phyloP scores from a whole-genome alignment of 257 asterid species.

The Sherardia arvensis region DNA sequence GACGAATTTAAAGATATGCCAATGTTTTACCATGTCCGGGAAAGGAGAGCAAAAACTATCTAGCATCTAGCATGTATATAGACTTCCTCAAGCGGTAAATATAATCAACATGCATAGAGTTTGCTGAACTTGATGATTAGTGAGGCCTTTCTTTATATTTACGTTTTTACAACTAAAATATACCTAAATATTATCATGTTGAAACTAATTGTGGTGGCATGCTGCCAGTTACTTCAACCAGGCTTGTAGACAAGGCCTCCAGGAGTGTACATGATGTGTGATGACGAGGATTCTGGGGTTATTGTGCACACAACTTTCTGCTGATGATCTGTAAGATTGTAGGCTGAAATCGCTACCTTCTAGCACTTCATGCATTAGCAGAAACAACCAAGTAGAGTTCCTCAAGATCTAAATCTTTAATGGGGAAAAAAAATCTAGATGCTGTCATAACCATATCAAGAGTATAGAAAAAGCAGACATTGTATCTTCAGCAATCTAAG shows the following conservation, averaged over 20 bases:
- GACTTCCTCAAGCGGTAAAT: too few species aligned
- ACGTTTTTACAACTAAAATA: too few species aligned
- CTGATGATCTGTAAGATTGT: conserved; percentile 76
- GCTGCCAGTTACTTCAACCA: conserved; percentile 95
- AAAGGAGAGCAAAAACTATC: too few species aligned
- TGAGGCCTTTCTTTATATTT: too few species aligned
- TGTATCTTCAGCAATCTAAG: background rate
- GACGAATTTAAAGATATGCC: too few species aligned
- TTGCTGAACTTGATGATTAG: too few species aligned
- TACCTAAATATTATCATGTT: too few species aligned
- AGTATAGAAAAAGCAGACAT: background rate
- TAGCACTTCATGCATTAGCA: conserved; percentile 57
- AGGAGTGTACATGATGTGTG: conserved; percentile 63
- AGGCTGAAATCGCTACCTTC: conserved; percentile 49
- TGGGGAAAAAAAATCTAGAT: background rate
- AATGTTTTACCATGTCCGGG: too few species aligned
- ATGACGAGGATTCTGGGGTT: conserved; percentile 69
- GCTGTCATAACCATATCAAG: too few species aligned
- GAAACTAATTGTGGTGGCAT: conserved; percentile 69
- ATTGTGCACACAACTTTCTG: conserved; percentile 90
- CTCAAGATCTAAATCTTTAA: background rate
- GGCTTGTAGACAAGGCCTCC: conserved; percentile 89
- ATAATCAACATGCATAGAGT: too few species aligned
- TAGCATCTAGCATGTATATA: too few species aligned
- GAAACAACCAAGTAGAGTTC: background rate